phyloP scores from a whole-genome alignment of 805 yeast species.

The Isabelozyma gotoi region DNA sequence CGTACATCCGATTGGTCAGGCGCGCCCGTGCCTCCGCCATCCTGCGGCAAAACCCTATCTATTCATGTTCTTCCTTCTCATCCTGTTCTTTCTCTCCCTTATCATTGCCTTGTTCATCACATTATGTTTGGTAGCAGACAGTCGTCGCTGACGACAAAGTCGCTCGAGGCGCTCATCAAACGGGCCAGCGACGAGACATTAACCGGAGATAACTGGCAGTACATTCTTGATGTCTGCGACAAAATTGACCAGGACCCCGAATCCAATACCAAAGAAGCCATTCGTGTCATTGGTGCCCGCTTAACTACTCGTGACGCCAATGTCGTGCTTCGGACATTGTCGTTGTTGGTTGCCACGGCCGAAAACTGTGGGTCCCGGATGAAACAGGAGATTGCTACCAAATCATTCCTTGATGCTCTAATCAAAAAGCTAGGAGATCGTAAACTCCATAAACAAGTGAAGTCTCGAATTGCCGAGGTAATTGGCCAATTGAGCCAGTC shows the following conservation, averaged over 20 bases:
- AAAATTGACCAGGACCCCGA: constrained; percentile 37
- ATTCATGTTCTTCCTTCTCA: no score
- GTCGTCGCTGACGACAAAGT: not conserved
- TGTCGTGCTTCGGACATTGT: constrained; percentile 34
- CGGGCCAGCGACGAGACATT: constrained; percentile 42
- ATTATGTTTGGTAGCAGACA: constrained; percentile 1
- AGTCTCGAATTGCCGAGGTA: constrained; percentile 62
- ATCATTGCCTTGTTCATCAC: not conserved
- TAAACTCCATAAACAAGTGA: constrained; percentile 65
- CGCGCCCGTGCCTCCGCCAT: not conserved
- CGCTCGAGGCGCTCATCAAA: constrained; percentile 21
- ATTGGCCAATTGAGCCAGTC: constrained; percentile 64
- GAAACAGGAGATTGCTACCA: constrained; percentile 44
- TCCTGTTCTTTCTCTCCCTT: not conserved
- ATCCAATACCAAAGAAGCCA: constrained; percentile 31
- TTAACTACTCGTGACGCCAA: constrained; percentile 38
- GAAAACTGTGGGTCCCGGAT: constrained; percentile 47
- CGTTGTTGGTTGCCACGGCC: constrained; percentile 38
- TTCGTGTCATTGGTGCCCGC: constrained; percentile 20
- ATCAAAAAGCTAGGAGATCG: constrained; percentile 49
- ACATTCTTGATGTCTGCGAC: constrained; percentile 43
- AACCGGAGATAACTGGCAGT: constrained; percentile 45
- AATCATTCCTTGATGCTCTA: constrained; percentile 32
- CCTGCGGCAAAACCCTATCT: not conserved
- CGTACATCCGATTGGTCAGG: no score